These are phyloP conservation scores for Chalciporus piperatus DNA, from an alignment of 768 basidiomycete genomes.

Conservation along the genomic window DNA sequence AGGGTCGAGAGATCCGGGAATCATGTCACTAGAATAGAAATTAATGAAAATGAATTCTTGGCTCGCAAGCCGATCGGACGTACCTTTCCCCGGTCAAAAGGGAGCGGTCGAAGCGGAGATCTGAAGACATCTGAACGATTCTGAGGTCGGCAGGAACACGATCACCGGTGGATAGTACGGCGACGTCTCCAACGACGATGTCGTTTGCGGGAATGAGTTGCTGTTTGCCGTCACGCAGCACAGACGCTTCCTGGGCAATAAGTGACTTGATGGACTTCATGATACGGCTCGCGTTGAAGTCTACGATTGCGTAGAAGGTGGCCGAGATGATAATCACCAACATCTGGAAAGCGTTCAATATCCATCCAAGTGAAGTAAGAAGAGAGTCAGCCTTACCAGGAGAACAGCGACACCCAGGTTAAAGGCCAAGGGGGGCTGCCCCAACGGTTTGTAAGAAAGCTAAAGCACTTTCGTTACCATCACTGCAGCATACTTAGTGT, in stretches of 20 bases:
- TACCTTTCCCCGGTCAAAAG: constrained; percentile 52
- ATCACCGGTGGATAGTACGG: constrained; percentile 52
- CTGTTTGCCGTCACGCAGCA: constrained; percentile 48
- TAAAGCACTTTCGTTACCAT: constrained; percentile 23
- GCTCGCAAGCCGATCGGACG: neutral
- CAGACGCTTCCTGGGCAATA: constrained; percentile 56
- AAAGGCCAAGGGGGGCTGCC: constrained; percentile 39
- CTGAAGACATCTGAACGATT: constrained; percentile 49
- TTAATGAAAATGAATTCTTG: neutral
- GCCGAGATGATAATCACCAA: constrained; percentile 42
- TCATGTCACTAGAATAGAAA: constrained; percentile 33
- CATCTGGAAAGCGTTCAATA: constrained; percentile 27
- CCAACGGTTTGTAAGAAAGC: constrained; percentile 53
- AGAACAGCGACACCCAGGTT: constrained; percentile 54
- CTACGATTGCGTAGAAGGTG: constrained; percentile 49
- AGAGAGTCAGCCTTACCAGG: constrained; percentile 36
- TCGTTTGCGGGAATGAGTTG: constrained; percentile 50
- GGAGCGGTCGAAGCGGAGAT: constrained; percentile 51
- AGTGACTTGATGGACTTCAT: constrained; percentile 59
- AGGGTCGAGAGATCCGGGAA: constrained; percentile 43
- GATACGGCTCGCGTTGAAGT: constrained; percentile 47
- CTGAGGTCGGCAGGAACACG: constrained; percentile 60
- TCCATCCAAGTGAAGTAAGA: neutral
- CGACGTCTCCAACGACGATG: constrained; percentile 56
- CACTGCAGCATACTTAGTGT: neutral